These are phyloP conservation scores for Gonapodya prolifera DNA, from an alignment of 192 early-diverging fungal species.

Conservation along the genomic window DNA sequence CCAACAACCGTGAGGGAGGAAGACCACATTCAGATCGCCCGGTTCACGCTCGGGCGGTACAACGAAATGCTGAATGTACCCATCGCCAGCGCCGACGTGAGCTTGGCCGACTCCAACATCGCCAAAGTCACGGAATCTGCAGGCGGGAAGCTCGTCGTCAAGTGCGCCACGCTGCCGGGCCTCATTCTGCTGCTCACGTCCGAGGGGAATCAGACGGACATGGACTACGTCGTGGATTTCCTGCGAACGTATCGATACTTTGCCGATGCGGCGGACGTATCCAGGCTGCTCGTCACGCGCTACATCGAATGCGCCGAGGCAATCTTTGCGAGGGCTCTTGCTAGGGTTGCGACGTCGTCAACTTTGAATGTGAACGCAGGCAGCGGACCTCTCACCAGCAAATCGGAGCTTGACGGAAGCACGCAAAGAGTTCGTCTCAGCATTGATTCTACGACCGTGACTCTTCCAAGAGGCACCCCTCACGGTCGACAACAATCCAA, in stretches of 20 bases:
- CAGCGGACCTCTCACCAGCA: not conserved
- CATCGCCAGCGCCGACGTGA: not conserved
- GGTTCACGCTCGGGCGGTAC: not conserved
- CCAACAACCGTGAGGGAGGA: not conserved
- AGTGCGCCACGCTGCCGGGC: not conserved
- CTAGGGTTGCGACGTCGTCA: not conserved
- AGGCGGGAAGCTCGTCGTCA: not conserved
- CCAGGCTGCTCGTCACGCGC: conserved; percentile 44
- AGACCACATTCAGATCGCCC: not conserved
- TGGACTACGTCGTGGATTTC: conserved; percentile 47
- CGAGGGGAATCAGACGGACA: conserved; percentile 24
- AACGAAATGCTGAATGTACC: not conserved
- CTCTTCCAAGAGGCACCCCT: not conserved
- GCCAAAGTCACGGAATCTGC: not conserved
- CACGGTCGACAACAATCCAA: not conserved
- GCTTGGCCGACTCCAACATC: not conserved
- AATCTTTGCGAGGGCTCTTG: not conserved
- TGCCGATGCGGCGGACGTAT: conserved; percentile 46
- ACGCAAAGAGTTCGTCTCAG: not conserved
- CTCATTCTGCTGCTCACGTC: not conserved
- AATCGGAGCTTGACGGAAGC: not conserved
- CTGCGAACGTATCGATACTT: conserved; percentile 54
- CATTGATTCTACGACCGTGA: not conserved
- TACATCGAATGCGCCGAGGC: conserved; percentile 41
- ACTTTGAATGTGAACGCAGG: not conserved